Percentiles rank a stretch among this genome's conserved stretches.
These are phyloP conservation scores for Aphanomyces astaci DNA, from an alignment of 352 stramenopile species.

Conservation along the genomic window DNA sequence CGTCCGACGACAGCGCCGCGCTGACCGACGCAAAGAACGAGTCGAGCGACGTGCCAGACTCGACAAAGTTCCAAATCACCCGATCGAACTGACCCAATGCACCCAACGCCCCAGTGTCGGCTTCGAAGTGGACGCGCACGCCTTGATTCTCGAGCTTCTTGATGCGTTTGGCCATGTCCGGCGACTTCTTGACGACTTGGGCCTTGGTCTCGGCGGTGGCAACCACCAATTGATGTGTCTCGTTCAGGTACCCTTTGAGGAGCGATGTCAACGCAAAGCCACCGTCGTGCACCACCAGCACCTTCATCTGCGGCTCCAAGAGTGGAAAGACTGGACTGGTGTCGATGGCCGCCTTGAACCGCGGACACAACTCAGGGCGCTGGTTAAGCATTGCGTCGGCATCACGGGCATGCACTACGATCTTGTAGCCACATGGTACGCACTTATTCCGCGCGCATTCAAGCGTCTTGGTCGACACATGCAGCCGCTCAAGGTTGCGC, in stretches of 20 bases:
- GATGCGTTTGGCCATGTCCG: conserved; percentile 8
- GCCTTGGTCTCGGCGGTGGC: neutral
- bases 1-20: conserved; percentile 35
- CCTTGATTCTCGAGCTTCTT: conserved; percentile 20
- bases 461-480: conserved; percentile 57
- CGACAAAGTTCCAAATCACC: conserved; percentile 97
- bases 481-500: neutral
- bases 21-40: conserved; percentile 82
- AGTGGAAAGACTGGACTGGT: neutral
- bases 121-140: conserved; percentile 17
- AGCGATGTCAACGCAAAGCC: neutral
- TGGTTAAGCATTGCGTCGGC: conserved; percentile 58
- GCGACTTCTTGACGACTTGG: neutral
- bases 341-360: conserved; percentile 21
- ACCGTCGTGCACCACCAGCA: conserved; percentile 12
- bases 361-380: conserved; percentile 64
- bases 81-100: conserved; percentile 71
- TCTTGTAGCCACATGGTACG: conserved; percentile 84
- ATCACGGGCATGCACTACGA: conserved; percentile 49
- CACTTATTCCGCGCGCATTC: conserved; percentile 51
- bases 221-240: conserved; percentile 1
- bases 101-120: neutral
- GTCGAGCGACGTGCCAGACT: conserved; percentile 63
- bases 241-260: neutral
- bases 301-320: neutral